These are phyloP conservation scores for Onygenales sp. DNA, from an alignment of 2,329 filamentous ascomycete genomes.

Conservation along the genomic window DNA sequence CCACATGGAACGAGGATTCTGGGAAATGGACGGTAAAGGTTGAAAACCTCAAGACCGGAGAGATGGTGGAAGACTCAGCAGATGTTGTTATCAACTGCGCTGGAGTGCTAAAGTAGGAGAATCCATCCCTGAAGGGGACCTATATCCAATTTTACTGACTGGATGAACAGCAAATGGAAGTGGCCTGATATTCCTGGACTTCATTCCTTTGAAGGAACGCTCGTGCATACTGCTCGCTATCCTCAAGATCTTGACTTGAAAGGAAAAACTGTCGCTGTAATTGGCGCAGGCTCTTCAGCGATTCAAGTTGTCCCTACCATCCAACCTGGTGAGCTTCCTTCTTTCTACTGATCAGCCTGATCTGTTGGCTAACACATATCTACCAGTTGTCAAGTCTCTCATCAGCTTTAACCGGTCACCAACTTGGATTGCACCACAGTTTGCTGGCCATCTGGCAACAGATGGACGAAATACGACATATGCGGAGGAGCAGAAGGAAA, in stretches of 20 bases:
- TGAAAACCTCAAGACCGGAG: constrained; percentile 9
- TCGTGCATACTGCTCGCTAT: constrained; percentile 37
- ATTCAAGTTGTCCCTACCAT: constrained; percentile 31
- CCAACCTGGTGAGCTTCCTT: constrained; percentile 27
- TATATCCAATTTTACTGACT: constrained; percentile 9
- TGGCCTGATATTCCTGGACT: constrained; percentile 39
- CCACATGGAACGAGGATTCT: constrained; percentile 28
- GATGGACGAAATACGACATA: constrained; percentile 10
- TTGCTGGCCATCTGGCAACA: constrained; percentile 15
- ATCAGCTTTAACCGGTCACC: constrained; percentile 23
- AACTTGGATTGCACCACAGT: constrained; percentile 23
- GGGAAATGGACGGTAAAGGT: constrained; percentile 29
- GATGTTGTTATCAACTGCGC: constrained; percentile 29
- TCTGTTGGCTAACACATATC: constrained; percentile 16
- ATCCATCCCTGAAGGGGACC: constrained; percentile 16
- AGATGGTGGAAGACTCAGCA: constrained; percentile 16
- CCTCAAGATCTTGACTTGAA: constrained; percentile 24
- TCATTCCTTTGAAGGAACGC: constrained; percentile 34
- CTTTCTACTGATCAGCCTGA: constrained; percentile 28
- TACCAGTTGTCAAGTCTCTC: constrained; percentile 12
- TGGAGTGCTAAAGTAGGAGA: constrained; percentile 26
- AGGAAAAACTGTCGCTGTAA: constrained; percentile 17
- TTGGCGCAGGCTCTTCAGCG: constrained; percentile 25
- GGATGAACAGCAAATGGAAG: constrained; percentile 21
- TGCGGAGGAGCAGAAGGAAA: constrained; percentile 20